These are phyloP conservation scores for Teunomyces barrocoloradensis DNA, from an alignment of 805 yeast species.

Conservation along the genomic window DNA sequence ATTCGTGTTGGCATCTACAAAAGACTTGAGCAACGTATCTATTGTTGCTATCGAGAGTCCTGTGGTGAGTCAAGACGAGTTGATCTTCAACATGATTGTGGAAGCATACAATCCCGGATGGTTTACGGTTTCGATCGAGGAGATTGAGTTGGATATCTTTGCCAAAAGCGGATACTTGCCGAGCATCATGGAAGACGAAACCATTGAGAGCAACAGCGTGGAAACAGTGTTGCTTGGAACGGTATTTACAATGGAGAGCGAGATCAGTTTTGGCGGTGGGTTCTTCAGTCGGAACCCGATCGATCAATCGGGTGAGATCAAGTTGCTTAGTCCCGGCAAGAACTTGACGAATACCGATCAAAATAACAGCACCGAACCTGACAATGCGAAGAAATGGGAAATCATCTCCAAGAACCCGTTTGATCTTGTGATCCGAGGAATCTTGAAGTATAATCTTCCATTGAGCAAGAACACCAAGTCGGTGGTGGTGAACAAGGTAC, in stretches of 20 bases:
- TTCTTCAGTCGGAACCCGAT: conserved; percentile 62
- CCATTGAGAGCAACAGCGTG: conserved; percentile 14
- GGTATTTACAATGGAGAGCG: conserved; percentile 62
- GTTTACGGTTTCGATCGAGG: conserved; percentile 58
- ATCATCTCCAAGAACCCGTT: conserved; percentile 74
- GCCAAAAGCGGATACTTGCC: conserved; percentile 62
- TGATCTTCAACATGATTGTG: conserved; percentile 73
- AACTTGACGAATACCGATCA: conserved; percentile 29
- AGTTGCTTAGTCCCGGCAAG: conserved; percentile 69
- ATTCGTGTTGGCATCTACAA: conserved; percentile 79
- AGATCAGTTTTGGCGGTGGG: conserved; percentile 74
- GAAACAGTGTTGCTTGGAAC: conserved; percentile 79
- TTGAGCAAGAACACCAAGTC: conserved; percentile 50
- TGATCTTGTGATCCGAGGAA: conserved; percentile 81
- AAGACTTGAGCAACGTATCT: conserved; percentile 69
- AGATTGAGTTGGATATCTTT: conserved; percentile 79
- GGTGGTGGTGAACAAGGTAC: conserved; percentile 58
- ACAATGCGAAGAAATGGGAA: conserved; percentile 64
- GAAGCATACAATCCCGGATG: conserved; percentile 89
- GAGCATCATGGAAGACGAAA: conserved; percentile 8
- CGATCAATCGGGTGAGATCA: conserved; percentile 65
- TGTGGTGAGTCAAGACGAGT: conserved; percentile 77
- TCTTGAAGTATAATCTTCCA: conserved; percentile 73
- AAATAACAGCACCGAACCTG: conserved; percentile 26
- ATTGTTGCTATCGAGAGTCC: conserved; percentile 65